Conservation (phyloP, 768 basidiomycete genomes). For the Amanita subjunquillea region DNA sequence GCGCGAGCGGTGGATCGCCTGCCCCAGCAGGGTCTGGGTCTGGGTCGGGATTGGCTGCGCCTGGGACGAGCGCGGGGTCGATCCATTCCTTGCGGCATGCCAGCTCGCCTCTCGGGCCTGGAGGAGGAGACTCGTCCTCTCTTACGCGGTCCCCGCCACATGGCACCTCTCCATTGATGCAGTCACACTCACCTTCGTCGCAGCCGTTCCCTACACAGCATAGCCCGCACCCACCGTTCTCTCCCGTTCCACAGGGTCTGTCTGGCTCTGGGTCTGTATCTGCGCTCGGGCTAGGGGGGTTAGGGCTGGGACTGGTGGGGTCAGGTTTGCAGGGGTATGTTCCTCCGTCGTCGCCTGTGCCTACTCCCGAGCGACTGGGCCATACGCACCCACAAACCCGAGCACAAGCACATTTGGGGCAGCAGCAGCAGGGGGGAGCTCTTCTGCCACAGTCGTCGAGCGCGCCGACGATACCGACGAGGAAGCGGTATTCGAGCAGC, state of each 20-base stretch:
- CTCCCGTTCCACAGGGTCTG: constrained; percentile 16
- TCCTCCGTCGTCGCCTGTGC: not conserved
- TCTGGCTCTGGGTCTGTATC: not conserved
- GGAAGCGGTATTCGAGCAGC: constrained; percentile 69
- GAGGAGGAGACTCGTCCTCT: not conserved
- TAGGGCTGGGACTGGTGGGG: not conserved
- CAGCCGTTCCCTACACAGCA: constrained; percentile 1
- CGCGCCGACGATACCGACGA: constrained; percentile 8
- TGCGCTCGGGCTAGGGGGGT: not conserved
- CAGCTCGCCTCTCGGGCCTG: not conserved
- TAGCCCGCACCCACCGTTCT: constrained; percentile 18
- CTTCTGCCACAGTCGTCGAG: not conserved
- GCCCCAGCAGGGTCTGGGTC: not conserved
- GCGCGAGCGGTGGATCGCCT: constrained; percentile 10
- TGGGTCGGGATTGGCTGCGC: not conserved
- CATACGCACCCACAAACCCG: not conserved
- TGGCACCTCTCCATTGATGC: not conserved
- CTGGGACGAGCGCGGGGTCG: constrained; percentile 4
- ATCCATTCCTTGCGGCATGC: constrained; percentile 1
- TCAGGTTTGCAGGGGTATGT: not conserved
- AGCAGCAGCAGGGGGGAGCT: not conserved
- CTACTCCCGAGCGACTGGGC: not conserved
- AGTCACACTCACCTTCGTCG: not conserved
- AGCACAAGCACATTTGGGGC: not conserved
- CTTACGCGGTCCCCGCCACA: not conserved